Base-by-base conservation (phyloP, 345 rosid species). In the Aquilaria sinensis region DNA sequence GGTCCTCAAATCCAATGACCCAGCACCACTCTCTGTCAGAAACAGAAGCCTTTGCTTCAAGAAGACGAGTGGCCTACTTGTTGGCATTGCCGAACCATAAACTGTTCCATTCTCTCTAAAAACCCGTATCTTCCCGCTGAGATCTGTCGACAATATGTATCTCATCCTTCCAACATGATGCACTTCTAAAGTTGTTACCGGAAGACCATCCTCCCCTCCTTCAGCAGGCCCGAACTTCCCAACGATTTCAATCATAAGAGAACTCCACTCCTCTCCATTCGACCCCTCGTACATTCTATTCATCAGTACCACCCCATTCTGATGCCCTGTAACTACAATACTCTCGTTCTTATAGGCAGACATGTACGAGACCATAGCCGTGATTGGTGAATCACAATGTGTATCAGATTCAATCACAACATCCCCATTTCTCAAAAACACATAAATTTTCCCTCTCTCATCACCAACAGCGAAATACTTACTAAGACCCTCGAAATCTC, bases 391-490 rank as follows among this genome's bases (percentile, higher is more conserved):
- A 53, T 78, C 79, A 31, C 60, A 65, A 43, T 45, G 33, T 3
- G 96, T 85, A 60, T 72, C 47, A 65, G 79, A 88, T 72, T 90
- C 89, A 53, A 79, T 74, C 63, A 76, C 72, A 67, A 88, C 85
- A 76, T 94, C 97, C 23, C 97, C 99, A 68, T 80, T 90, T 65
- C 91, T 85, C 70, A 72, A 68, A 61, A 94, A 70, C 74, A 90
- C 87, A 70, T 78, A 87, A 59, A 90, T 73, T 64, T 72, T 81
- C 58, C 99, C 99, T 66, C 69, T 78, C 37, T 83, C 85, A 77
- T 94, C 96, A 6, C 99, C 99, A 58, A 94, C 81, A 29, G 93
- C 93, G 43, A 90, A 79, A 67, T 94, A 94, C 85, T 85, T 94
- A 67, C 89, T 80, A 30, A 82, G 75, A 61, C 99, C 97, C 70